phyloP scores from a whole-genome alignment of 2,329 filamentous ascomycete genomes.

The Penicillium sp. region DNA sequence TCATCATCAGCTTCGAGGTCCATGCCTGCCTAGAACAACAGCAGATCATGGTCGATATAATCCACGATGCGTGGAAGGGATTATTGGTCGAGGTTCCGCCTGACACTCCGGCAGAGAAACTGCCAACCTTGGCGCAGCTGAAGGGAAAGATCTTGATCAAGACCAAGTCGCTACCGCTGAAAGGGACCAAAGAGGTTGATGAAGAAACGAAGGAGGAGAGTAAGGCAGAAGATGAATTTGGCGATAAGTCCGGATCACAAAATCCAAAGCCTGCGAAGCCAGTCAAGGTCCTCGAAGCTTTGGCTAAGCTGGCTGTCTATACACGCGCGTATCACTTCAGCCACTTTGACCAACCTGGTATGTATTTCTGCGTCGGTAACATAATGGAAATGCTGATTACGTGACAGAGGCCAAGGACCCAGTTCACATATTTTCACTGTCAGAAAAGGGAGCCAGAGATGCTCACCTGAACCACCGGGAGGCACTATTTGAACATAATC shows the following conservation, averaged over 20 bases:
- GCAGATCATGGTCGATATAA: slow-evolving; percentile 89
- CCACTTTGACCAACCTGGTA: slow-evolving; percentile 68
- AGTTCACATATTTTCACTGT: slow-evolving; percentile 67
- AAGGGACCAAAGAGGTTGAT: slow-evolving; percentile 30
- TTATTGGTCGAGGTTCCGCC: slow-evolving; percentile 68
- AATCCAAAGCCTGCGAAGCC: slow-evolving; percentile 43
- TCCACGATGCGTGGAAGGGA: slow-evolving; percentile 83
- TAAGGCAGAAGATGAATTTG: slow-evolving; percentile 9
- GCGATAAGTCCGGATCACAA: slow-evolving; percentile 14
- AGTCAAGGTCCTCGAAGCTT: slow-evolving; percentile 69
- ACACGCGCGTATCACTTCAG: slow-evolving; percentile 84
- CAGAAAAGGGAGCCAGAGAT: slow-evolving; percentile 69
- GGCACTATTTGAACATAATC: slow-evolving; percentile 81
- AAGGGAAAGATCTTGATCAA: slow-evolving; percentile 82
- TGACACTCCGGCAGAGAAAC: slow-evolving; percentile 57
- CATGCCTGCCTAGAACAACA: slow-evolving; percentile 84
- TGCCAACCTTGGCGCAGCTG: slow-evolving; percentile 74
- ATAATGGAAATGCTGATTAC: neutral
- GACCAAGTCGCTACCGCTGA: slow-evolving; percentile 68
- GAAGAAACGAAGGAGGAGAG: slow-evolving; percentile 26
- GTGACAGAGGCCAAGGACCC: slow-evolving; percentile 55
- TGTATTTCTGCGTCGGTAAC: slow-evolving; percentile 36
- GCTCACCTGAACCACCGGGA: slow-evolving; percentile 57
- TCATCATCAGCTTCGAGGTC: slow-evolving; percentile 92
- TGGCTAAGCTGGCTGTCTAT: slow-evolving; percentile 80